These are phyloP conservation scores for Friedmanniomyces endolithicus DNA, from an alignment of 495 filamentous ascomycete species.

Conservation along the genomic window DNA sequence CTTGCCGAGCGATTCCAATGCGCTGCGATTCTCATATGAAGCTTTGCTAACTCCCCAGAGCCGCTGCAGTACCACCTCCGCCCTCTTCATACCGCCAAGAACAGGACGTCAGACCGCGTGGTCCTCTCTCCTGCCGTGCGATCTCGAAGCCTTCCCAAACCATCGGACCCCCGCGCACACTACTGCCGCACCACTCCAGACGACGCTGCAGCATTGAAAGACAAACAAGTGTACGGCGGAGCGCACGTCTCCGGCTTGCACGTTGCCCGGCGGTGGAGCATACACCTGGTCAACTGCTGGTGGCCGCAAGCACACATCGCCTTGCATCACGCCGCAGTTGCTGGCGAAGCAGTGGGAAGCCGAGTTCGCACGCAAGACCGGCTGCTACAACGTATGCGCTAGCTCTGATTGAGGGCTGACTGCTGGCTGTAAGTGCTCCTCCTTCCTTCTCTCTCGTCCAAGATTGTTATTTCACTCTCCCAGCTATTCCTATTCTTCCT, in stretches of 20 bases:
- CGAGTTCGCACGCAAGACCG: not conserved
- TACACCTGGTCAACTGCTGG: not conserved
- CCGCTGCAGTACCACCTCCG: not conserved
- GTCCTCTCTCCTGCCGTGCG: not conserved
- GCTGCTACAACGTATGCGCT: not conserved
- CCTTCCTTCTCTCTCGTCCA: not conserved
- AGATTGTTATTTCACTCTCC: not conserved
- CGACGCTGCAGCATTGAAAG: not conserved
- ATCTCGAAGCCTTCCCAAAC: not conserved
- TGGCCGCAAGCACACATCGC: not conserved
- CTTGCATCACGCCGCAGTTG: not conserved
- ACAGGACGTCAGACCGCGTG: not conserved
- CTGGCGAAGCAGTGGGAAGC: not conserved
- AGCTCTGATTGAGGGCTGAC: slow-evolving; percentile 5
- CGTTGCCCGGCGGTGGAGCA: not conserved
- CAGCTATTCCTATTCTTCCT: not conserved
- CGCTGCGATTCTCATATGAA: not conserved
- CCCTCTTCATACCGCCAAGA: not conserved
- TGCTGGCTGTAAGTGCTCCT: slow-evolving; percentile 3
- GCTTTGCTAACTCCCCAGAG: not conserved
- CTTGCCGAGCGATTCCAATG: not conserved
- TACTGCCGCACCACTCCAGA: not conserved
- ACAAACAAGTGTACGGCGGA: not conserved
- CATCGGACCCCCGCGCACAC: not conserved
- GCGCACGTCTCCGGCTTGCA: not conserved